phyloP scores from a whole-genome alignment of 345 rosid species.

The Alliaria petiolata region DNA sequence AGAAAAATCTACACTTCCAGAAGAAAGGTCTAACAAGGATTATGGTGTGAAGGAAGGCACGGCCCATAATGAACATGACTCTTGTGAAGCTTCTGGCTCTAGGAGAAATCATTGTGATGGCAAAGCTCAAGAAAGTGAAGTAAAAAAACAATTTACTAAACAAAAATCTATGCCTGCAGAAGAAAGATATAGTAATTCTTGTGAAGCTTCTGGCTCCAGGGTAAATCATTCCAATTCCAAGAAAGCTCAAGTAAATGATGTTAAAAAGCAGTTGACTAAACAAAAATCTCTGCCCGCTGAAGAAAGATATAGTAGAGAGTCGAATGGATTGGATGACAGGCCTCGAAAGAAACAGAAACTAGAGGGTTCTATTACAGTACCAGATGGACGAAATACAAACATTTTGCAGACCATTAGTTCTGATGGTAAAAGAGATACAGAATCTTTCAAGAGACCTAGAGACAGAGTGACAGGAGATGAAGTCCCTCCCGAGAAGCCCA shows the following conservation, averaged over 20 bases:
- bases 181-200: background rate
- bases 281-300: slow-evolving; percentile 29
- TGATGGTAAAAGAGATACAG: slow-evolving; percentile 9
- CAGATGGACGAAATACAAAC: slow-evolving; percentile 31
- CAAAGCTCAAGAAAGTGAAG: slow-evolving; percentile 25
- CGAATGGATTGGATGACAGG: slow-evolving; percentile 35
- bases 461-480: slow-evolving; percentile 11
- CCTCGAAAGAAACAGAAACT: slow-evolving; percentile 52
- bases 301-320: slow-evolving; percentile 28
- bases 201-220: slow-evolving; percentile 25
- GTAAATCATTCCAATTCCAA: background rate
- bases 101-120: slow-evolving; percentile 13
- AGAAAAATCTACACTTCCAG: slow-evolving; percentile 13
- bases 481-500: slow-evolving; percentile 6
- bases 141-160: background rate
- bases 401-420: slow-evolving; percentile 13
- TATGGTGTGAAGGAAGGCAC: slow-evolving; percentile 8
- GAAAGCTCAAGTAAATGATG: slow-evolving; percentile 7
- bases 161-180: slow-evolving; percentile 26
- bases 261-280: slow-evolving; percentile 9
- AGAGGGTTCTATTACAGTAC: slow-evolving; percentile 29
- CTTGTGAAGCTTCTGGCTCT: slow-evolving; percentile 16
- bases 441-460: slow-evolving; percentile 15
- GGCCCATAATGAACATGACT: background rate
- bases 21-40: slow-evolving; percentile 22